phyloP scores from a whole-genome alignment of 305 asterid species.

The Fraxinus platypoda region DNA sequence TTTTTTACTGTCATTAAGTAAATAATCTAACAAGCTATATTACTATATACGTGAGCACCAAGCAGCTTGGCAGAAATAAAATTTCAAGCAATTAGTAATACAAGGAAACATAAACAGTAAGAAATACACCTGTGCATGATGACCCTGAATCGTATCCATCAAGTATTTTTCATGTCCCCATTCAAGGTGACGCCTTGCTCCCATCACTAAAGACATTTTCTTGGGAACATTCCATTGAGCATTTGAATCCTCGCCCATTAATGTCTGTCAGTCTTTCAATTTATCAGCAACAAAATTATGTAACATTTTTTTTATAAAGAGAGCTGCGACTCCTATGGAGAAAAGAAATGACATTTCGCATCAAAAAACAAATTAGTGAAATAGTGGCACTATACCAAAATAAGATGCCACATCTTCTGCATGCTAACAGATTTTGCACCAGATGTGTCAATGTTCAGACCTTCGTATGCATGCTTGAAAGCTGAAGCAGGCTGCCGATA shows the following conservation, averaged over 20 bases:
- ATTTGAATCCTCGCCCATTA: slow-evolving; percentile 72
- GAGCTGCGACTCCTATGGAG: not conserved
- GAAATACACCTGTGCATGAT: slow-evolving; percentile 80
- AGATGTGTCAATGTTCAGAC: slow-evolving; percentile 65
- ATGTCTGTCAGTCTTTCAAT: slow-evolving; percentile 44
- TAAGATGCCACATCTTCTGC: slow-evolving; percentile 94
- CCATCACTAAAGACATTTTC: slow-evolving; percentile 76
- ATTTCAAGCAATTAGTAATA: not conserved
- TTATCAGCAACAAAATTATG: slow-evolving; percentile 13
- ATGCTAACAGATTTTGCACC: slow-evolving; percentile 89
- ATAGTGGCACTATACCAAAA: slow-evolving; percentile 54
- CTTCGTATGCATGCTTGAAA: slow-evolving; percentile 75
- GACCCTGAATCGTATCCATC: slow-evolving; percentile 85
- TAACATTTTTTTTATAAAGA: slow-evolving; percentile 18
- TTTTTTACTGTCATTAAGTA: not conserved
- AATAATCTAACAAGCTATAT: slow-evolving; percentile 1
- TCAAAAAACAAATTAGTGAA: slow-evolving; percentile 7
- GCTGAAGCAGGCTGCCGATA: slow-evolving; percentile 82
- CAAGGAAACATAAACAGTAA: slow-evolving; percentile 11
- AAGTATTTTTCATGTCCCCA: slow-evolving; percentile 95
- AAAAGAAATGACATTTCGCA: slow-evolving; percentile 21
- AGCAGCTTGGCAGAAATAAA: slow-evolving; percentile 6
- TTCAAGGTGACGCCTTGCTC: slow-evolving; percentile 92
- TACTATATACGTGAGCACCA: slow-evolving; percentile 3
- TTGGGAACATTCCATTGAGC: slow-evolving; percentile 48